Evolutionary conservation across 139 green algal species (phyloP).

Genomic region (Tetraselmis striata): DNA sequence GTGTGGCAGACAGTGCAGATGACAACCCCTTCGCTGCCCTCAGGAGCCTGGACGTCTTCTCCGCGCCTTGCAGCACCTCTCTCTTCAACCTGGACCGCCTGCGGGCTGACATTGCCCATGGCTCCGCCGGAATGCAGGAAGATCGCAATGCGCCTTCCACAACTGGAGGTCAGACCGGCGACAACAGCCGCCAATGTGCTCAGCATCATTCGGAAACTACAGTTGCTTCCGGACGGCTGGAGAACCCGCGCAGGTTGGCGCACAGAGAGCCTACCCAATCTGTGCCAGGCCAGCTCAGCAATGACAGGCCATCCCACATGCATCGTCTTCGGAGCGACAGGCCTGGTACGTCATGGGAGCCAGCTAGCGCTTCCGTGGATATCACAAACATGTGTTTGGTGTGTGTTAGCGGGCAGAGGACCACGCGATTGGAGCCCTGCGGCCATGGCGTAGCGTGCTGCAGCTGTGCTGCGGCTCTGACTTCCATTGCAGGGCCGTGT

Average conservation of each 20-base stretch:
- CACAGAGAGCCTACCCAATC: too few species aligned
- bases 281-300: too few species aligned
- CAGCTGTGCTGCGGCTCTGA: neutral
- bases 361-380: neutral
- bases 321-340: neutral
- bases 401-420: neutral
- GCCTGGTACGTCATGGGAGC: neutral
- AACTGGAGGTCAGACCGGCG: neutral
- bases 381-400: neutral
- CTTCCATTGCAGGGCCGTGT: neutral
- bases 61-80: neutral
- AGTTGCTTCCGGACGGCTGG: too few species aligned
- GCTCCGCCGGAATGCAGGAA: too few species aligned
- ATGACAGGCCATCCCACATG: too few species aligned
- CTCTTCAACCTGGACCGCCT: neutral
- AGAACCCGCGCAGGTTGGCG: too few species aligned
- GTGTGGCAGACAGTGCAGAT: neutral
- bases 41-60: neutral
- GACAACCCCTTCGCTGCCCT: neutral
- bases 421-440: neutral
- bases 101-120: neutral
- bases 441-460: neutral
- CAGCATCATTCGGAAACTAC: too few species aligned
- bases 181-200: neutral
- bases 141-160: neutral